These are phyloP conservation scores for Trebouxia sp. DNA, from an alignment of 139 green algal genomes.

Conservation along the genomic window DNA sequence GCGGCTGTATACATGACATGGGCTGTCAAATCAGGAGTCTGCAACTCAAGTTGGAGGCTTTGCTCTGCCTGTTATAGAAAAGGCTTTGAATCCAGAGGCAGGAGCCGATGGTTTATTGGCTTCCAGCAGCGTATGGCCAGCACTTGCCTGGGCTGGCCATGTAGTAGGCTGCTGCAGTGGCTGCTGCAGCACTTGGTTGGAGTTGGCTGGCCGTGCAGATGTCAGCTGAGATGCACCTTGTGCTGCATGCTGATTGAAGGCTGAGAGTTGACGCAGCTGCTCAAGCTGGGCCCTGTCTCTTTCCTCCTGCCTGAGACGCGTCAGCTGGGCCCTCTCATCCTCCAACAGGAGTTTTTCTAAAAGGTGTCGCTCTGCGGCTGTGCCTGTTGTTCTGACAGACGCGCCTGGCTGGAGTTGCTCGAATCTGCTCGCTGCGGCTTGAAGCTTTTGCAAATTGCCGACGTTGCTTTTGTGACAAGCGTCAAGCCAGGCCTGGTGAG, in stretches of 20 bases:
- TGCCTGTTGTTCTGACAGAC: background rate
- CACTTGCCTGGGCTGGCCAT: background rate
- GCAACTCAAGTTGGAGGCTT: background rate
- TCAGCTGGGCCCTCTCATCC: background rate
- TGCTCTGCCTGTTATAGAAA: slow-evolving; percentile 7
- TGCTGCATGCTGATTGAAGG: background rate
- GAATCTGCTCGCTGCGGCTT: background rate
- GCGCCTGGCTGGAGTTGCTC: background rate
- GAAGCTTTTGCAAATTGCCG: background rate
- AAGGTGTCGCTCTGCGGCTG: background rate
- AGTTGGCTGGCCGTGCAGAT: background rate
- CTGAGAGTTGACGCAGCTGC: background rate
- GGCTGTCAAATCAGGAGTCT: too few species aligned
- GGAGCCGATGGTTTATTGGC: background rate
- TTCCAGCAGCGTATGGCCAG: background rate
- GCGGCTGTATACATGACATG: too few species aligned
- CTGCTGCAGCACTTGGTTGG: background rate
- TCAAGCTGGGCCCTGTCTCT: slow-evolving; percentile 7
- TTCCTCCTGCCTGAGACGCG: background rate
- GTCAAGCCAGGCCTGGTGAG: slow-evolving; percentile 8
- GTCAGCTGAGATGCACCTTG: background rate
- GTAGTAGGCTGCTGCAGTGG: background rate
- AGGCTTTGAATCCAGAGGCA: background rate
- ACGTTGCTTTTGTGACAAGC: background rate
- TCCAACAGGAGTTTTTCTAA: background rate